Evolutionary conservation across 73 alveolate genomes (phyloP), one percentile per base, ranked within the genome.

Genomic region (Strombidium stylifer): DNA sequence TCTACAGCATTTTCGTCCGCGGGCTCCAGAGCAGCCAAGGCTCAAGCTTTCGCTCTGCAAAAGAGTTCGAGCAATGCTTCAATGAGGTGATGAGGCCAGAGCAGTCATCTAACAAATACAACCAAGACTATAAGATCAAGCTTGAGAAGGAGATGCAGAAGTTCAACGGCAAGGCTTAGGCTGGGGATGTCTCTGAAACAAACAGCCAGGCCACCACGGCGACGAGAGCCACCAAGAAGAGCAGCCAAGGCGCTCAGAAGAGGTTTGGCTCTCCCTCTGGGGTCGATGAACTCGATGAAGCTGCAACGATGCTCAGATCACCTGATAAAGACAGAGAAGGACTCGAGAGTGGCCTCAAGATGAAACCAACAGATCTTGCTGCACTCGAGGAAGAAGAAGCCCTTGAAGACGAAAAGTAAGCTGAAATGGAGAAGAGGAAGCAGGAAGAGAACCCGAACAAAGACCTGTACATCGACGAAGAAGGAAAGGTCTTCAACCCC

Each of bases 401-500:
- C 31, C 37, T 69, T 2, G 82, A 64, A 30, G 82, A 74, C 25
- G 75, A 61, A 16, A 24, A 26, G 3, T 52, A 46, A 48, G 82
- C 64, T 1, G 75, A 65, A 18, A 80, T 62, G 40, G 76, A 51
- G 44, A 52, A 46, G 56, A 60, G 61, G 73, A 69, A 75, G 39
- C 34, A 52, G n/a, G 27, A 70, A 21, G 86, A 82, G 39, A 48
- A 55, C 30, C 82, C 82, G 1, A 67, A 52, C 69, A 78, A 65
- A 65, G 92, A 78, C 23, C 45, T 14, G 47, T 65, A 57, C 52
- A 30, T 27, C 37, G 52, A 81, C 21, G 67, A 45, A 0, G 15
- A 65, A 11, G 83, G 86, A 12, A 73, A 66, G 20, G 25, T 15
- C 60, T 65, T 48, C 50, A 69, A 68, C 56, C 88, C 87, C 10